These are phyloP conservation scores for Rhodocollybia butyracea DNA, from an alignment of 768 basidiomycete genomes.

Conservation along the genomic window DNA sequence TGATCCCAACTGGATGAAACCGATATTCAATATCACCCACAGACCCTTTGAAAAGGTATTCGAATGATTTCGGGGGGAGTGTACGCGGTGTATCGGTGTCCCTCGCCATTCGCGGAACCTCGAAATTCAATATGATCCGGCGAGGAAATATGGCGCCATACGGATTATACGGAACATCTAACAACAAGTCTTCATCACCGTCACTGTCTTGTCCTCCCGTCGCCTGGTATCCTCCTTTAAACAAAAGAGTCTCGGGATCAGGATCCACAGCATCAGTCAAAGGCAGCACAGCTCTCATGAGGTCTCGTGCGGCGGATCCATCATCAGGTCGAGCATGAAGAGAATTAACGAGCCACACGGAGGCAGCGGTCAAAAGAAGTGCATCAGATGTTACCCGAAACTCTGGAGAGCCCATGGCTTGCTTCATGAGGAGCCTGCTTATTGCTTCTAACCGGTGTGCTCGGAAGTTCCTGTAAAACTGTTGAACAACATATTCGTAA, in stretches of 20 bases:
- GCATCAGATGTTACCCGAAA: background rate
- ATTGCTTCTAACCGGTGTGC: slow-evolving; percentile 17
- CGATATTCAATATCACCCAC: background rate
- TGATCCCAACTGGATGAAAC: background rate
- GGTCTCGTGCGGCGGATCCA: slow-evolving; percentile 9
- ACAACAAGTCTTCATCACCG: background rate
- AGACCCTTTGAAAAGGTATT: background rate
- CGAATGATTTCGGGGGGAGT: background rate
- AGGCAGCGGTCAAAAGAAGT: slow-evolving; percentile 14
- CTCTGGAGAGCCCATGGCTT: slow-evolving; percentile 5
- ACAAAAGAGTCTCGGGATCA: slow-evolving; percentile 1
- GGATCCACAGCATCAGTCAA: slow-evolving; percentile 14
- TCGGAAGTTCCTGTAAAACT: slow-evolving; percentile 17
- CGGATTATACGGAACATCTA: background rate
- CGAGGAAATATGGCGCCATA: background rate
- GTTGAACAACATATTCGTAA: background rate
- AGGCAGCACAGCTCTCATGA: slow-evolving; percentile 16
- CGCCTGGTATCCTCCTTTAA: too few relatives aligned
- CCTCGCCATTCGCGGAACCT: background rate
- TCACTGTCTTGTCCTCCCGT: too few relatives aligned
- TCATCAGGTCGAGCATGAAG: slow-evolving; percentile 16
- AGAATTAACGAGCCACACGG: slow-evolving; percentile 13
- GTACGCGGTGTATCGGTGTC: background rate
- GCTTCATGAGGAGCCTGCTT: slow-evolving; percentile 14
- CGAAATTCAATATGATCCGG: background rate